Conservation (phyloP, 352 stramenopile genomes). For the Phytophthora quininea region DNA sequence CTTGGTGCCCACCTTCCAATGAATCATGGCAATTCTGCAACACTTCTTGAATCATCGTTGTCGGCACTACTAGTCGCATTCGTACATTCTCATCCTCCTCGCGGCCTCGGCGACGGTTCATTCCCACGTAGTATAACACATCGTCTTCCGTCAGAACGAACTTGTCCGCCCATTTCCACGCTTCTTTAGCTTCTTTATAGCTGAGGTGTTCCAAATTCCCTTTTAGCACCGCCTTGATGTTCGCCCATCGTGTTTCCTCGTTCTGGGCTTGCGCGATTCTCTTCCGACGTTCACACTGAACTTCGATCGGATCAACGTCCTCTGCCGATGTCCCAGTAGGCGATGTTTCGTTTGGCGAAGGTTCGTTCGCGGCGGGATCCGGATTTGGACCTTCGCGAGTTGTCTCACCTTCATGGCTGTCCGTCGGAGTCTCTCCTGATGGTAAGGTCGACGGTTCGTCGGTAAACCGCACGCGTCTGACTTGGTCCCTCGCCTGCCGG, state of each 20-base stretch:
- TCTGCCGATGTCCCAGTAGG: too few species aligned
- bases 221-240: background rate
- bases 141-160: background rate
- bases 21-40: slow-evolving; percentile 9
- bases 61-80: slow-evolving; percentile 5
- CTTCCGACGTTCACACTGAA: too few species aligned
- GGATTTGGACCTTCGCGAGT: too few species aligned
- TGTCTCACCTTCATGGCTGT: too few species aligned
- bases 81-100: background rate
- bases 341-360: too few species aligned
- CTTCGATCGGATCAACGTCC: too few species aligned
- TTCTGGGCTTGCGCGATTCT: background rate
- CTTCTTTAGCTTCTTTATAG: background rate
- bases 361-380: too few species aligned
- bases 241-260: background rate
- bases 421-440: too few species aligned
- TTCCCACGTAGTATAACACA: background rate
- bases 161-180: background rate
- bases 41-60: slow-evolving; percentile 10
- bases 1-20: slow-evolving; percentile 6
- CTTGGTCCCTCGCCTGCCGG: too few species aligned
- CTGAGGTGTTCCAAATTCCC: background rate
- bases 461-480: too few species aligned
- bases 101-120: background rate
- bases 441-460: too few species aligned